Evolutionary conservation across 2,329 filamentous ascomycete species (phyloP), one percentile per base, ranked within the genome.

Genomic region (Magnaporthiopsis rhizophila): DNA sequence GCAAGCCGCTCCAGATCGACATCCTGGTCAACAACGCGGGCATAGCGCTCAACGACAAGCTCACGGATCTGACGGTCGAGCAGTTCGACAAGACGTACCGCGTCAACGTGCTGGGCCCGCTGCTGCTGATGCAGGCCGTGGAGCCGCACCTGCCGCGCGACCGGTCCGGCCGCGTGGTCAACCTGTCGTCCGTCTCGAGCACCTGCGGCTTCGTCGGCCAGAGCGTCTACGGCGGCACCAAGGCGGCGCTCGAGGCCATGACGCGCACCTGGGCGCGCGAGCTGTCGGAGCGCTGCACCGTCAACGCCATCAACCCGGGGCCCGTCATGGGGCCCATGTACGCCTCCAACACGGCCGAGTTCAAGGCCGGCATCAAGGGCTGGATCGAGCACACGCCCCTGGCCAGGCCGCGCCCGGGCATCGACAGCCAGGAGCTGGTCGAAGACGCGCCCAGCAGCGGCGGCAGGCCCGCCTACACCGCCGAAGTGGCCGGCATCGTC

Each of bases 1-100:
- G 79, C 64, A 66, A 62, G 18, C 58, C 62, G 8, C 85, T 92
- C 73, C 85, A 88, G 71, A 83, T 96, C 71, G 91, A 96, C 76
- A 91, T 96, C 66, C 79, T 96, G 63, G 80, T 96, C 79, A 96
- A 96, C 83, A 96, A 96, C 74, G 92, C 92, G 36, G 92, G 91
- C 64, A 78, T 87, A 8, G 79, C 85, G 38, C 78, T 84, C 56
- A 94, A 95, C 76, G 84, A 88, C 69, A 74, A 78, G 32, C 77
- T 90, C 30, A 82, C 85, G 62, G 83, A 89, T 34, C 84, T 91
- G 67, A 83, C 82, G 4, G 72, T 81, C 7, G 80, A 81, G 15
- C 84, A 92, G 71, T 96, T 93, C 77, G 81, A 86, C 58, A 79
- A 82, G 69, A 86, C 89, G 65, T 96, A 91, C 78, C 83, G 84